Evolutionary conservation across 2,329 filamentous ascomycete species (phyloP).

Genomic region (Knufia fluminis): DNA sequence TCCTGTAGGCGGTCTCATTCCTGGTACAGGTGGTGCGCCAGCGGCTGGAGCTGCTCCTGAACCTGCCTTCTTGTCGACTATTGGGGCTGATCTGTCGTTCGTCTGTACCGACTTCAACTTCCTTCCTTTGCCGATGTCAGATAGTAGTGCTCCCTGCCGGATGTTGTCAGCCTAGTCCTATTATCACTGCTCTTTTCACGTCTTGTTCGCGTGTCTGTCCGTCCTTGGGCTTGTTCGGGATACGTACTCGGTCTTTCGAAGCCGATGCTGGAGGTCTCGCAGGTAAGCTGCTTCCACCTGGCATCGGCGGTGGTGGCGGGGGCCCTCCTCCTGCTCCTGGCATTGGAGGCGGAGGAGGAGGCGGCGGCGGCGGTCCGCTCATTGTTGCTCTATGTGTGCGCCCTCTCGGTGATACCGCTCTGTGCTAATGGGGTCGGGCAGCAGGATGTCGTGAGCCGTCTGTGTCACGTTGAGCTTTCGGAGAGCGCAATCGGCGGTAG

Average conservation of each 20-base stretch:
- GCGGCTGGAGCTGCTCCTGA: slow-evolving; percentile 53
- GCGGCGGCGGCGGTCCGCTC: slow-evolving; percentile 32
- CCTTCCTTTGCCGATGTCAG: slow-evolving; percentile 76
- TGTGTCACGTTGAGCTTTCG: neutral
- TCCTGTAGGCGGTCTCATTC: slow-evolving; percentile 51
- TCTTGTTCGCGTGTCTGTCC: slow-evolving; percentile 16
- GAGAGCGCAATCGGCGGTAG: neutral
- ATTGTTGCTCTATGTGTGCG: slow-evolving; percentile 2
- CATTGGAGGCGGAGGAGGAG: slow-evolving; percentile 51
- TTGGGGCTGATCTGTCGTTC: slow-evolving; percentile 83
- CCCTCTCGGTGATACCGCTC: neutral
- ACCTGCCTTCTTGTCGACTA: slow-evolving; percentile 49
- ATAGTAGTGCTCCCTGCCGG: slow-evolving; percentile 68
- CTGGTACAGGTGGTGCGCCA: slow-evolving; percentile 74
- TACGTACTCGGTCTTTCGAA: slow-evolving; percentile 54
- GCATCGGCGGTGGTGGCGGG: slow-evolving; percentile 57
- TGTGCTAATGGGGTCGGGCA: neutral
- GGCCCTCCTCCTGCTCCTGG: slow-evolving; percentile 46
- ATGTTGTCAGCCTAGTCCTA: slow-evolving; percentile 13
- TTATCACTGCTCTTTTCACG: neutral
- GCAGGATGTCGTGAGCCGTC: neutral
- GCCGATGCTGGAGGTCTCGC: slow-evolving; percentile 47
- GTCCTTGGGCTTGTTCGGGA: slow-evolving; percentile 6
- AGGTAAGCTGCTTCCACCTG: slow-evolving; percentile 47
- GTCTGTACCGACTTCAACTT: slow-evolving; percentile 76